phyloP scores from a whole-genome alignment of 805 yeast species.

The Kodamaea fukazawae region DNA sequence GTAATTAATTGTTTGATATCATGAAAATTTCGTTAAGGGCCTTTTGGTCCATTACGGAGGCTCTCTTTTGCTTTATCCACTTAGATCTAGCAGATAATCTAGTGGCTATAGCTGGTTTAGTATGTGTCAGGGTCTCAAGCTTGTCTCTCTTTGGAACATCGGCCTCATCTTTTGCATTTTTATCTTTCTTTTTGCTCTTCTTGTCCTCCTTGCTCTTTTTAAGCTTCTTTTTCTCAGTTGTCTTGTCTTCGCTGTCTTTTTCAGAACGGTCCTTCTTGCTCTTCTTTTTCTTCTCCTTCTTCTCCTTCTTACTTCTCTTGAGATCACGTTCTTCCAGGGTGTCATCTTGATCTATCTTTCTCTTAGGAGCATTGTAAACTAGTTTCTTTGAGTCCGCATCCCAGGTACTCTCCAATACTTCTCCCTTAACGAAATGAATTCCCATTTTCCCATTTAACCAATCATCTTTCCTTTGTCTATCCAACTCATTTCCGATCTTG shows the following conservation, averaged over 20 bases:
- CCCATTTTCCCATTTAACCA: conserved; percentile 88
- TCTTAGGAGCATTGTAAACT: conserved; percentile 13
- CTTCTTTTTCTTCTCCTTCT: conserved; percentile 30
- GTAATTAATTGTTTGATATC: conserved; percentile 49
- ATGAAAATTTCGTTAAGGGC: conserved; percentile 91
- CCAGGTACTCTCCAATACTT: conserved; percentile 79
- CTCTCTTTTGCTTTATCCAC: conserved; percentile 87
- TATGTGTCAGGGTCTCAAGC: conserved; percentile 10
- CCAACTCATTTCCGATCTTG: conserved; percentile 60
- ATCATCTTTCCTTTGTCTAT: conserved; percentile 62
- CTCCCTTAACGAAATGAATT: conserved; percentile 82
- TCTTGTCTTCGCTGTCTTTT: conserved; percentile 20
- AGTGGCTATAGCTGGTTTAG: conserved; percentile 25
- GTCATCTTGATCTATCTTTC: conserved; percentile 14
- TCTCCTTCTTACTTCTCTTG: conserved; percentile 19
- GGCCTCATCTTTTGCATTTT: too few species aligned
- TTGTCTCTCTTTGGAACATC: conserved; percentile 12
- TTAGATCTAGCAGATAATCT: conserved; percentile 67
- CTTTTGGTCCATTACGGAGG: conserved; percentile 85
- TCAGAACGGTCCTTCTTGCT: conserved; percentile 10
- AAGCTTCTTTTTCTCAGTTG: conserved; percentile 17
- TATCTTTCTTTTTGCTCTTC: conserved; percentile 13
- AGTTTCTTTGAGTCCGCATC: conserved; percentile 49
- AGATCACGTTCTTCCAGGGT: conserved; percentile 17
- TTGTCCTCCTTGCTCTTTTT: conserved; percentile 13